phyloP scores from a whole-genome alignment of 192 early-diverging fungal genomes.

The Rhizoclosmatium sp. region DNA sequence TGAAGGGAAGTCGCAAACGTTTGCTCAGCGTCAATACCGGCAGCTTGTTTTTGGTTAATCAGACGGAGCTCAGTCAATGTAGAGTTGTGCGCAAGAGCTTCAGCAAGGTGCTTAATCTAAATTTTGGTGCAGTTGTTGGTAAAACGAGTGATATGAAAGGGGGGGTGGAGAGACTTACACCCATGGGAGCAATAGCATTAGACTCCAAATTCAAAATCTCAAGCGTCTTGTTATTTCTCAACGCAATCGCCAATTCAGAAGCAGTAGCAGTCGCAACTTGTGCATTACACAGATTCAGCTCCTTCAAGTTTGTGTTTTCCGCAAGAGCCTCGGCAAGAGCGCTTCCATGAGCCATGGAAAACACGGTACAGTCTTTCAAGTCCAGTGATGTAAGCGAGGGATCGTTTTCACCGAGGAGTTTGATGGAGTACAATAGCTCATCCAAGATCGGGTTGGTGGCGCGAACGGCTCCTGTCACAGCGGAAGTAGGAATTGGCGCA shows the following conservation, averaged over 20 bases:
- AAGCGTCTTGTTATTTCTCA: conserved; percentile 45
- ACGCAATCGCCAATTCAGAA: conserved; percentile 48
- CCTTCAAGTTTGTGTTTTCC: conserved; percentile 52
- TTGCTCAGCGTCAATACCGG: conserved; percentile 64
- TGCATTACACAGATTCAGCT: conserved; percentile 43
- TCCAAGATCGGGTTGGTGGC: conserved; percentile 61
- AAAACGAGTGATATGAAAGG: not conserved
- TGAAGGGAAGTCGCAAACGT: conserved; percentile 49
- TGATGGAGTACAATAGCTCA: conserved; percentile 53
- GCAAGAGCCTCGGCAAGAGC: conserved; percentile 50
- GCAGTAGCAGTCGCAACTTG: conserved; percentile 43
- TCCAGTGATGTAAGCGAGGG: conserved; percentile 48
- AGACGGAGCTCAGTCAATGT: conserved; percentile 51
- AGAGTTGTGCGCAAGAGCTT: conserved; percentile 47
- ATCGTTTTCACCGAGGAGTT: conserved; percentile 52
- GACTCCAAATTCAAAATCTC: conserved; percentile 50
- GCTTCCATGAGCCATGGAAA: conserved; percentile 43
- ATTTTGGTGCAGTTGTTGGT: not conserved
- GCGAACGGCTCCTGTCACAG: conserved; percentile 51
- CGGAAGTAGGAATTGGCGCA: conserved; percentile 39
- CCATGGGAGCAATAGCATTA: conserved; percentile 56
- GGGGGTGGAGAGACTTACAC: conserved; percentile 34
- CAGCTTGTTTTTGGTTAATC: conserved; percentile 46
- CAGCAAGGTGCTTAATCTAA: conserved; percentile 57
- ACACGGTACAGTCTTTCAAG: conserved; percentile 55